Base-by-base conservation (phyloP, 108 stramenopile genomes). In the Licmophora abbreviata region DNA sequence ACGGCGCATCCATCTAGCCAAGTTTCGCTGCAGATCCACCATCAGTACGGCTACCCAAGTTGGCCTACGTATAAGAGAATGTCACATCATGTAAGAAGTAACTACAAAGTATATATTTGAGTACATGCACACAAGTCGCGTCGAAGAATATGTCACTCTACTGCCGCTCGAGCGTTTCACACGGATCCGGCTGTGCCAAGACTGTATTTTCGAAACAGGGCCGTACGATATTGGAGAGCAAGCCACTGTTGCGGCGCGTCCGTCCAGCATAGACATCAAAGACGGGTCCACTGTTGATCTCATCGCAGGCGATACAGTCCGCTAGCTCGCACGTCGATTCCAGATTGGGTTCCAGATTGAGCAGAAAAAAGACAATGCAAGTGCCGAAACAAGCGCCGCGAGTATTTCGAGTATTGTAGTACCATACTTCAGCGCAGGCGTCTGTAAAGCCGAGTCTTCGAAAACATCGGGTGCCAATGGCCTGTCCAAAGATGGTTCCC, bases 271-370 rank as follows among this genome's bases (percentile, higher is more conserved):
- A 48, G 1, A 22, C 22, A 50, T 61, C 49, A 34, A 80, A 75
- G 10, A 45, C 29, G 12, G 54, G 61, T 8, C 66, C 70, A 6
- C 61, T 46, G 15, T 65, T 8, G 10, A 65, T 61, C 35, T 72
- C 71, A 48, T 80, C 73, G 47, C 79, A 80, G 18, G 44, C 15
- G 25, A 80, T 15, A 40, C 79, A 80, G 18, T 47, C 54, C 49
- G 59, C 66, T 27, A 80, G 21, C 4, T 31, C 43, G 49, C 79
- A 80, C 5, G 22, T 37, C 20, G 71, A 68, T 31, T 61, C 29
- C 17, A 56, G 71, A 10, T 63, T 72, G 44, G 61, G 76, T n/a
- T n/a, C n/a, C n/a, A n/a, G n/a, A n/a, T n/a, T n/a, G n/a, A n/a
- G n/a, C n/a, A n/a, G n/a, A n/a, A n/a, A n/a, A 51, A 47, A 54